phyloP scores from a whole-genome alignment of 805 yeast species.

The Pichia pseudocactophila region DNA sequence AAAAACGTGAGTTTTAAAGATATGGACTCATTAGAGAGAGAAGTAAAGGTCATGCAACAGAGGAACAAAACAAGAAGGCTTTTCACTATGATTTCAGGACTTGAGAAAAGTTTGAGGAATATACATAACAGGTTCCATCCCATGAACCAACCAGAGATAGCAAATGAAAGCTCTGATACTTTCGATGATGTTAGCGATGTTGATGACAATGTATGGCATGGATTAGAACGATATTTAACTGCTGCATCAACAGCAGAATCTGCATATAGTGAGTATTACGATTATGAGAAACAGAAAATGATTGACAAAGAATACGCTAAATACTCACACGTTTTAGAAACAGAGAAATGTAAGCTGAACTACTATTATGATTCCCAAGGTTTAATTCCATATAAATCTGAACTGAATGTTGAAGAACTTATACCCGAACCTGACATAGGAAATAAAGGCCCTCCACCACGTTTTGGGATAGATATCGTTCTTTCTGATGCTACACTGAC shows the following conservation, averaged over 20 bases:
- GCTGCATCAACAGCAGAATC: slow-evolving; percentile 10
- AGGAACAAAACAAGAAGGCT: slow-evolving; percentile 1
- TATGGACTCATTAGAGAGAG: slow-evolving; percentile 5
- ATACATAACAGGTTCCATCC: background rate
- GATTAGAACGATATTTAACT: slow-evolving; percentile 61
- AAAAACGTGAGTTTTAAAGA: slow-evolving; percentile 61
- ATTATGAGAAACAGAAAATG: slow-evolving; percentile 20
- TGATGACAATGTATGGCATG: slow-evolving; percentile 51
- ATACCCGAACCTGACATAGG: slow-evolving; percentile 46
- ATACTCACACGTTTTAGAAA: slow-evolving; percentile 57
- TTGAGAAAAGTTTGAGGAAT: background rate
- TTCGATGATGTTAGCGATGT: background rate
- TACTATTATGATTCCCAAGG: slow-evolving; percentile 76
- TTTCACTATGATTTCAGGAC: slow-evolving; percentile 3
- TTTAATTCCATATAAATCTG: slow-evolving; percentile 32
- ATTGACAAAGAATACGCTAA: slow-evolving; percentile 72
- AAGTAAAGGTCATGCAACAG: slow-evolving; percentile 1
- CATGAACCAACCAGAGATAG: too few species aligned
- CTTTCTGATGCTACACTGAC: slow-evolving; percentile 56
- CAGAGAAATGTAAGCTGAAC: slow-evolving; percentile 43
- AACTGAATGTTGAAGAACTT: slow-evolving; percentile 21
- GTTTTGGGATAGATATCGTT: slow-evolving; percentile 50
- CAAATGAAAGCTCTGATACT: background rate
- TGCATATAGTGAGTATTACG: slow-evolving; percentile 1
- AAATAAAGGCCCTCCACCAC: slow-evolving; percentile 50